A percentile compares a stretch with the other conserved stretches of the same genome.
Evolutionary conservation across 2,329 filamentous ascomycete genomes (phyloP).

Genomic region (Pestalotiopsis sp.): DNA sequence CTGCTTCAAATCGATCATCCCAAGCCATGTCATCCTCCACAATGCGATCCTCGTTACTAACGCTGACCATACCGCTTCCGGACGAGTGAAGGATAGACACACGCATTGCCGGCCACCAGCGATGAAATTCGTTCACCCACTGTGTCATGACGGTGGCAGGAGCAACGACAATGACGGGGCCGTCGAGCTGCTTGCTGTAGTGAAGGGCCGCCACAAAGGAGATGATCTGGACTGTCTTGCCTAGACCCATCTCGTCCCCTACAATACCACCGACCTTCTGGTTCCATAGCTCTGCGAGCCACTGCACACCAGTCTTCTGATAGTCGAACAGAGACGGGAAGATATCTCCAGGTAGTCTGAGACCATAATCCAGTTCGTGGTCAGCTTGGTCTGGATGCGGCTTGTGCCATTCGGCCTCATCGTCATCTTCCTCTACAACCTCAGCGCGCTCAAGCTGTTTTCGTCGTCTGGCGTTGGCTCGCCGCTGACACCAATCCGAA

Average conservation of each 20-base stretch:
- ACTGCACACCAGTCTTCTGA: conserved; percentile 95
- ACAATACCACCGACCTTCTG: conserved; percentile 93
- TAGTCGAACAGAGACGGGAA: conserved; percentile 93
- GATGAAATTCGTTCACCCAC: conserved; percentile 98
- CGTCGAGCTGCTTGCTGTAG: conserved; percentile 82
- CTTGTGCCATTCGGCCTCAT: conserved; percentile 73
- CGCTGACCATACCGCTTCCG: conserved; percentile 92
- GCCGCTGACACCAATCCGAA: conserved; percentile 70
- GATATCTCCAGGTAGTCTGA: conserved; percentile 88
- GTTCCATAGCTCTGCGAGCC: conserved; percentile 89
- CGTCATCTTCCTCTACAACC: conserved; percentile 47
- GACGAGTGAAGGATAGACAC: conserved; percentile 95
- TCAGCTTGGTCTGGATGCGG: conserved; percentile 84
- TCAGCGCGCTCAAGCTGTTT: conserved; percentile 37
- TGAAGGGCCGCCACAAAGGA: conserved; percentile 89
- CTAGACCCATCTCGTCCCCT: conserved; percentile 98
- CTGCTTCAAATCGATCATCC: conserved; percentile 45
- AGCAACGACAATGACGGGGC: conserved; percentile 88
- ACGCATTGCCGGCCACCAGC: conserved; percentile 98
- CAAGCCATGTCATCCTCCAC: conserved; percentile 59
- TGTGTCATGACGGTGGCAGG: conserved; percentile 94
- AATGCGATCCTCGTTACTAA: conserved; percentile 63
- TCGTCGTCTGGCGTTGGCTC: conserved; percentile 58
- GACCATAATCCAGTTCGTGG: conserved; percentile 71
- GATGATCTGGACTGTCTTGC: conserved; percentile 78